Conservation (phyloP, 2,329 filamentous ascomycete species). For the Nigrospora osmanthi region DNA sequence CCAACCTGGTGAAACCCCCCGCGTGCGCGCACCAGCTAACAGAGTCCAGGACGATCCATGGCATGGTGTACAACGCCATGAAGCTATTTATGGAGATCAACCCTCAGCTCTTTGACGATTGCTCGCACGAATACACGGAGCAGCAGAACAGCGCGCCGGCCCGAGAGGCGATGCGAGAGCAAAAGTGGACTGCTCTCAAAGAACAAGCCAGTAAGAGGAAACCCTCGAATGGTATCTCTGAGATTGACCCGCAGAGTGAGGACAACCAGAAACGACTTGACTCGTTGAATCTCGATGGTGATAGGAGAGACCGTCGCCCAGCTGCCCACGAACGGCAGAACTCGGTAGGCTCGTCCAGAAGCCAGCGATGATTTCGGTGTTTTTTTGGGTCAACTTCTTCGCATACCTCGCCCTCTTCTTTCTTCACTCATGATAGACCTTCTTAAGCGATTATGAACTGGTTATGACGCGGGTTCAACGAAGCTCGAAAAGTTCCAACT, state of each 20-base stretch:
- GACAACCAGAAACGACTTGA: slow-evolving; percentile 84
- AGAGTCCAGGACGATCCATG: slow-evolving; percentile 78
- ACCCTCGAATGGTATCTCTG: slow-evolving; percentile 33
- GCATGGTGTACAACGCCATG: slow-evolving; percentile 99
- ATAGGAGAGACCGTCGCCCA: slow-evolving; percentile 47
- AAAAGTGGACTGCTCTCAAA: slow-evolving; percentile 81
- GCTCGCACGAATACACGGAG: slow-evolving; percentile 95
- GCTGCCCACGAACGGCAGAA: slow-evolving; percentile 51
- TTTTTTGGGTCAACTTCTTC: slow-evolving; percentile 8
- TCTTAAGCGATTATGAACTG: slow-evolving; percentile 17
- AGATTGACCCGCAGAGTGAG: slow-evolving; percentile 71
- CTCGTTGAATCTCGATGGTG: slow-evolving; percentile 80
- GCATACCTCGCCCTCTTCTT: slow-evolving; percentile 8
- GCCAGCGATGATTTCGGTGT: slow-evolving; percentile 34
- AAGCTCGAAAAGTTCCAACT: background rate
- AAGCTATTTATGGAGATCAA: slow-evolving; percentile 99
- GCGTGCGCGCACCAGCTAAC: slow-evolving; percentile 3
- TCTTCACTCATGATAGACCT: slow-evolving; percentile 17
- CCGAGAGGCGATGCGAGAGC: slow-evolving; percentile 72
- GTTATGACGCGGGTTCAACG: background rate
- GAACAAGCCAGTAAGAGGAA: slow-evolving; percentile 71
- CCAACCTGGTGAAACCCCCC: background rate
- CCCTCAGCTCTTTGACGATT: slow-evolving; percentile 95
- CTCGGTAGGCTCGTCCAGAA: slow-evolving; percentile 47
- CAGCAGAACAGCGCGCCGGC: slow-evolving; percentile 88